Base-by-base conservation (phyloP, 208 protist genomes). In the Novymonas esmeraldas region DNA sequence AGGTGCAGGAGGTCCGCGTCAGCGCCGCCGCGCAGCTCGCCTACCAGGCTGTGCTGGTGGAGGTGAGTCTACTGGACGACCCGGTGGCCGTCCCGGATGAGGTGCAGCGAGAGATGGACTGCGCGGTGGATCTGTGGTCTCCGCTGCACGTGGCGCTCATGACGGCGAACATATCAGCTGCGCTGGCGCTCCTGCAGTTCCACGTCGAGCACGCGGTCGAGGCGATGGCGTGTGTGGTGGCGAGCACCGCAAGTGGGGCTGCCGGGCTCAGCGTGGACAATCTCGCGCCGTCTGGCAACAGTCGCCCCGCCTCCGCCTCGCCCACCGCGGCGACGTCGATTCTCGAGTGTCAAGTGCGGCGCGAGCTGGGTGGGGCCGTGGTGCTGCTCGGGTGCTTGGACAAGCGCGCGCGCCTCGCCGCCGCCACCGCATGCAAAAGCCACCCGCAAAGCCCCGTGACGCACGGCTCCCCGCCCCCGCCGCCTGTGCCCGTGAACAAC, bases 71-170 rank as follows among this genome's bases (percentile, higher is more conserved):
- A 7, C 62, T 89, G 16, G 89, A 87, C 13, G 82, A 89, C 58
- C 71, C 72, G 13, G 38, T 69, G 9, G 76, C 71, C 9, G 45
- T 83, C 18, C 82, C 82, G n/a, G 42, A 71, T 6, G 70, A 76
- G 44, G 44, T 48, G 6, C 59, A 52, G 45, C 41, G 59, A 2
- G 59, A 78, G 20, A 57, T 62, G 46, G 71, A 85, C 52, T 78
- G 64, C 31, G 70, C 60, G 3, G 57, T 79, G 16, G 89, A 95
- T 49, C 68, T 88, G 16, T 95, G 89, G 89, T 56, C 70, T 44
- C 82, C 86, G 45, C 67, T 89, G 55, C 70, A 89, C 63, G 69
- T 95, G 22, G 82, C 86, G 14, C 73, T 92, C 38, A 69, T 89
- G 51, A 67, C 82, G 60, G 70, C 80, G 68, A 80, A 85, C 67